Evolutionary conservation across 2,329 filamentous ascomycete species (phyloP), one percentile per base, ranked within the genome.

Genomic region (Curvularia sp.): DNA sequence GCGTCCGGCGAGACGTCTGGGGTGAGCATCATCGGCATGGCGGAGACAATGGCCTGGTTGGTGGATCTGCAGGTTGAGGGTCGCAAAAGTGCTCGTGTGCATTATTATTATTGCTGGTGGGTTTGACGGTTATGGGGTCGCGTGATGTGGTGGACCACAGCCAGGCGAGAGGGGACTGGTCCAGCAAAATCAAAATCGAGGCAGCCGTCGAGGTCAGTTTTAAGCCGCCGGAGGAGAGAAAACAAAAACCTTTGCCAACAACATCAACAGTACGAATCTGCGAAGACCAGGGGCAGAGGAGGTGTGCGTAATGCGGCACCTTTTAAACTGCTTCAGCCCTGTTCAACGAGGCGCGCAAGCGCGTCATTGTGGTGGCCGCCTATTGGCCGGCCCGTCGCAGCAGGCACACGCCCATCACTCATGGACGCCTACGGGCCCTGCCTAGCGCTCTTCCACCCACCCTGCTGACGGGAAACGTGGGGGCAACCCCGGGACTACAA

Each of bases 331-430:
- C 15, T 49, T 39, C 51, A 49, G 51, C 39, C 49, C 49, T 52
- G 60, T 60, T 61, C 42, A 47, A 44, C 41, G 50, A 58, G 53
- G 60, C 60, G 52, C 57, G 49, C 51, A 59, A 50, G 53, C 55
- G 62, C 57, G 58, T 63, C 60, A 65, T 57, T 48, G 58, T 50
- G 46, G 47, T 41, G 15, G 28, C n/a, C 43, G 18, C 49, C 60
- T 30, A 66, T 66, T 65, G 64, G 64, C 26, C 24, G 39, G 52
- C 35, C 18, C 53, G 12, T 44, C 44, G 46, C n/a, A 30, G 33
- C 57, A 64, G 64, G 65, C 54, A 57, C 64, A 66, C 64, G 61
- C 64, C 55, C 63, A 60, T 47, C 58, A 58, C 54, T 53, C 57
- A 58, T 58, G 22, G 59, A 50, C 49, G 44, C 30, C 35, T 61